Evolutionary conservation across 345 rosid genomes (phyloP).

Genomic region (Capsella bursapastoris): DNA sequence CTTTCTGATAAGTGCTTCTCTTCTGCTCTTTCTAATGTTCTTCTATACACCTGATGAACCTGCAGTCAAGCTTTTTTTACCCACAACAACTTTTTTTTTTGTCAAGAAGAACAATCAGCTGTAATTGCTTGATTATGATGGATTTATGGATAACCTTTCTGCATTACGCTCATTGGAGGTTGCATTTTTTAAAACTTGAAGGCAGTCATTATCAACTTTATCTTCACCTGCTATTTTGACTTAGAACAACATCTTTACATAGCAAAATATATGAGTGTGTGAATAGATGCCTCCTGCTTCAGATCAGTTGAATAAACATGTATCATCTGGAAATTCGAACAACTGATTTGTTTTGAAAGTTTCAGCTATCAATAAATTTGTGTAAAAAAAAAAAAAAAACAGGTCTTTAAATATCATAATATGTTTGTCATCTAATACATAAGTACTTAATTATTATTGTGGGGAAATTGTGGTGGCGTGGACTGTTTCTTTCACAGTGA

Average conservation of each 20-base stretch:
- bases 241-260: background rate
- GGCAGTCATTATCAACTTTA: constrained; percentile 31
- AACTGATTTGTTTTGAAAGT: background rate
- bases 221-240: constrained; percentile 18
- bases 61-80: constrained; percentile 2
- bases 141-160: constrained; percentile 5
- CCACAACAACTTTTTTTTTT: background rate
- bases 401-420: background rate
- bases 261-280: background rate
- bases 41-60: too few species aligned
- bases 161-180: constrained; percentile 2
- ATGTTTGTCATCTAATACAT: constrained; percentile 21
- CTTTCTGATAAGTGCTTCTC: too few species aligned
- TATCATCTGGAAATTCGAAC: background rate
- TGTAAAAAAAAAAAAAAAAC: too few species aligned
- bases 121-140: background rate
- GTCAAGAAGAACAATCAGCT: background rate
- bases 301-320: background rate
- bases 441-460: constrained; percentile 2
- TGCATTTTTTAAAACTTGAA: background rate
- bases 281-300: background rate
- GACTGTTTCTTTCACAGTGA: constrained; percentile 26
- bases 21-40: too few species aligned
- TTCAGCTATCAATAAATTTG: background rate
- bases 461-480: constrained; percentile 33